Base-by-base conservation (phyloP, 371 early-diverging fungal genomes). In the Mucor plumbeus region DNA sequence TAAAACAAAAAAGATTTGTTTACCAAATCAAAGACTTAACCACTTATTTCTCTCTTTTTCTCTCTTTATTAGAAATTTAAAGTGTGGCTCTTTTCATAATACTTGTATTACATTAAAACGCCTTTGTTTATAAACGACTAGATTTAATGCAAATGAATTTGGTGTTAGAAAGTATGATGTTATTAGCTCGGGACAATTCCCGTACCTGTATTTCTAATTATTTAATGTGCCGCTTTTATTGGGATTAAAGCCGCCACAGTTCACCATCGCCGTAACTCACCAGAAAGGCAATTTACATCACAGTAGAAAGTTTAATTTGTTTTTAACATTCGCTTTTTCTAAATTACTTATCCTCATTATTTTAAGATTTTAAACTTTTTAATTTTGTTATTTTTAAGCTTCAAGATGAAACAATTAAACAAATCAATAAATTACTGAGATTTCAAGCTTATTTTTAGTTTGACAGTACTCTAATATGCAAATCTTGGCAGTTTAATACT, bases 121-220 rank as follows among this genome's bases (percentile, higher is more conserved):
- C 53, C 53, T 21, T 53, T 53, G 11, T 5, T 41, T 38, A 26
- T 10, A 38, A 7, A 7, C 1, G 38, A 38, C 38, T 38, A 17
- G 19, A 17, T 47, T 19, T 8, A 47, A 47, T 47, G 47, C 47
- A 47, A 47, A 47, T 8, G 47, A 17, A 47, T 47, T 47, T 47
- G 47, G 47, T 19, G 47, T 19, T 53, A 21, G 13, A 1, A 26
- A 31, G 1, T 26, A 26, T 6, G 17, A 48, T 50, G 26, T 26
- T 31, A 53, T 14, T 31, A 31, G 53, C 53, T 56, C 56, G 56
- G 56, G 56, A 36, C 36, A n/a, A 56, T 56, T 56, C 36, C 56
- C 56, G 56, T 56, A 36, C 56, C 56, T 56, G 56, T 11, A 33
- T 8, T 17, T 36, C 38, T 38, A 38, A 38, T 55, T 50, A 26